Evolutionary conservation across 2,329 filamentous ascomycete species (phyloP).

Genomic region (Juglanconis sp.): DNA sequence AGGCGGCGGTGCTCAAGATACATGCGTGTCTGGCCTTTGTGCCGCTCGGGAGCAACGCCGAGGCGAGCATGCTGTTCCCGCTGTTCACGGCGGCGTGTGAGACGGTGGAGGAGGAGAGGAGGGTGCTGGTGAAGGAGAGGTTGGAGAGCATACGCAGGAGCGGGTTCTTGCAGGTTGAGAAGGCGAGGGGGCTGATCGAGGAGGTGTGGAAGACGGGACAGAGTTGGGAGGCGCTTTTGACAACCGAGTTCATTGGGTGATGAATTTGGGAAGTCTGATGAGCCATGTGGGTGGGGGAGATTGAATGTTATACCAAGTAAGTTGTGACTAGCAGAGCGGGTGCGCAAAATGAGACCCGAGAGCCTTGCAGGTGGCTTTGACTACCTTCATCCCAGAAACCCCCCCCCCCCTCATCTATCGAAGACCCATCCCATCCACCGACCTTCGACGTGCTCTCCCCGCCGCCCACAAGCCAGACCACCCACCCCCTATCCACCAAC

Average conservation of each 20-base stretch:
- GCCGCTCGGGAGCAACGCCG: conserved; percentile 64
- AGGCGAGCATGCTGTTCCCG: conserved; percentile 73
- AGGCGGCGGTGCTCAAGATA: conserved; percentile 60
- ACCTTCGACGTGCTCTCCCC: no score
- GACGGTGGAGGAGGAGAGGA: conserved; percentile 52
- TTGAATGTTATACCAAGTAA: no score
- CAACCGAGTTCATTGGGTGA: conserved; percentile 66
- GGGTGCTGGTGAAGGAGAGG: conserved; percentile 60
- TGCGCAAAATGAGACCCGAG: background rate
- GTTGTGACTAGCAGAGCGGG: background rate
- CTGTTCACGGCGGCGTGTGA: conserved; percentile 83
- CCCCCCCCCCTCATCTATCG: no score
- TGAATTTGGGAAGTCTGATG: background rate
- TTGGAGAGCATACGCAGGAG: conserved; percentile 67
- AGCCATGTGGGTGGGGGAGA: no score
- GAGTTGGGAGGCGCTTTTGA: conserved; percentile 66
- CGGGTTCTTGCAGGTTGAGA: conserved; percentile 69
- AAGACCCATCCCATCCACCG: no score
- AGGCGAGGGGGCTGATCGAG: conserved; percentile 64
- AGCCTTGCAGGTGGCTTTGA: no score
- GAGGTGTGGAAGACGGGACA: conserved; percentile 65
- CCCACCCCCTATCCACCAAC: no score
- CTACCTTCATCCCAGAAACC: no score
- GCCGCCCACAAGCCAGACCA: no score
- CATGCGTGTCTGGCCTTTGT: conserved; percentile 61